Evolutionary conservation across 129 eudicot genomes (phyloP), one percentile per base, ranked within the genome.

Genomic region (Lactuca saligna): DNA sequence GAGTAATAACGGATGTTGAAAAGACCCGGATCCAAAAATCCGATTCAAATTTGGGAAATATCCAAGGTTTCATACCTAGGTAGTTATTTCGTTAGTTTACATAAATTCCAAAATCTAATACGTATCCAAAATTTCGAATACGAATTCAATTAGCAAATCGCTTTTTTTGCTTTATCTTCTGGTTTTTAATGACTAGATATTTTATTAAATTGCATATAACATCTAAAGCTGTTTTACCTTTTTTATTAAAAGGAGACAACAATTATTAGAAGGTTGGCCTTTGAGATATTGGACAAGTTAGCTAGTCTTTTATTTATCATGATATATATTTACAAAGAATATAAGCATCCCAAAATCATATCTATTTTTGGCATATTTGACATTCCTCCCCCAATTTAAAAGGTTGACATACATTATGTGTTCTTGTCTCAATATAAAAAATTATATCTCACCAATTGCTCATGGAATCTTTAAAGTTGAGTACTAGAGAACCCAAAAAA

Each of bases 261-360:
- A 61, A 64, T n/a, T 46, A 74, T 25, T 55, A 39, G 53, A 63
- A 59, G 69, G 56, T 60, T 78, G 74, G 69, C 82, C 78, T 71
- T 78, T 78, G 53, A 66, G 65, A 64, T 29, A 7, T 6, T 5
- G 57, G 63, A 72, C 39, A 55, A 60, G 82, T 54, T 59, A 66
- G 16, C 34, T 1, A 38, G 68, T 55, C 35, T 31, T 64, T 32
- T 8, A 54, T 35, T 37, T 38, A 41, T 37, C 54, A 25, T 63
- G 44, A 75, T 59, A 46, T 41, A 68, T 49, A 31, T 17, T 8
- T 49, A 46, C 54, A 66, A 50, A 38, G 63, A 61, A 75, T 67
- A 33, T 33, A 73, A 56, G 79, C 74, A 75, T 75, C 67, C 50
- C 29, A 57, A 49, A 37, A 14, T 55, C 63, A 67, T 75, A 59